Conservation (phyloP, 768 basidiomycete genomes). For the Pleurotus ostreatus region DNA sequence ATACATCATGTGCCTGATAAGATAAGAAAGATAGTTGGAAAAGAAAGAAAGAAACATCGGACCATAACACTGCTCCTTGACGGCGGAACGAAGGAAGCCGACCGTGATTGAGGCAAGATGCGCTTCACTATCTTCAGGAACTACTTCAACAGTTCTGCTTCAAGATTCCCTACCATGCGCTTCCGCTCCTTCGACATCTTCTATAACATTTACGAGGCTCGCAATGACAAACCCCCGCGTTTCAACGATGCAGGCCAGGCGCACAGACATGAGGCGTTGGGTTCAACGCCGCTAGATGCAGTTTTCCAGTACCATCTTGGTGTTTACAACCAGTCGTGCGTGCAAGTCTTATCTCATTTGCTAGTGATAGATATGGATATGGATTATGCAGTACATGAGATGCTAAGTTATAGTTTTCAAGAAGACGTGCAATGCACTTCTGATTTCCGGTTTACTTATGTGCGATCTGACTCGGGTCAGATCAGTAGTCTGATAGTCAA, state of each 20-base stretch:
- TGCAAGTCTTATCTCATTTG: slow-evolving; percentile 4
- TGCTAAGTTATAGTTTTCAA: too few relatives aligned
- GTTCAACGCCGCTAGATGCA: slow-evolving; percentile 6
- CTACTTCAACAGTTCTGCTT: slow-evolving; percentile 14
- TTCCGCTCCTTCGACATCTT: slow-evolving; percentile 16
- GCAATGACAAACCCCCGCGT: background rate
- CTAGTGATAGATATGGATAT: too few relatives aligned
- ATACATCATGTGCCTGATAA: too few relatives aligned
- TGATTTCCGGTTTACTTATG: too few relatives aligned
- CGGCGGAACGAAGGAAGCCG: slow-evolving; percentile 13
- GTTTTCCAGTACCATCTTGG: slow-evolving; percentile 13
- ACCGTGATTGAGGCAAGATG: slow-evolving; percentile 14
- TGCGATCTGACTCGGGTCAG: too few relatives aligned
- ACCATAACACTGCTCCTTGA: slow-evolving; percentile 7
- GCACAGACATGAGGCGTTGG: background rate
- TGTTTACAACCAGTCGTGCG: slow-evolving; percentile 13
- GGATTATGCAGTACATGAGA: too few relatives aligned
- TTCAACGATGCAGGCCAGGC: background rate
- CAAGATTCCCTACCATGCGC: slow-evolving; percentile 14
- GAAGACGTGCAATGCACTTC: too few relatives aligned
- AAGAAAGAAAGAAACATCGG: too few relatives aligned
- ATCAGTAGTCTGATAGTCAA: too few relatives aligned
- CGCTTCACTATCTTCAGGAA: slow-evolving; percentile 15
- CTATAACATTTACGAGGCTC: slow-evolving; percentile 10
- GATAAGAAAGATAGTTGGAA: too few relatives aligned